Conservation (phyloP, 2,329 filamentous ascomycete genomes). For the Colletotrichum tabaci region DNA sequence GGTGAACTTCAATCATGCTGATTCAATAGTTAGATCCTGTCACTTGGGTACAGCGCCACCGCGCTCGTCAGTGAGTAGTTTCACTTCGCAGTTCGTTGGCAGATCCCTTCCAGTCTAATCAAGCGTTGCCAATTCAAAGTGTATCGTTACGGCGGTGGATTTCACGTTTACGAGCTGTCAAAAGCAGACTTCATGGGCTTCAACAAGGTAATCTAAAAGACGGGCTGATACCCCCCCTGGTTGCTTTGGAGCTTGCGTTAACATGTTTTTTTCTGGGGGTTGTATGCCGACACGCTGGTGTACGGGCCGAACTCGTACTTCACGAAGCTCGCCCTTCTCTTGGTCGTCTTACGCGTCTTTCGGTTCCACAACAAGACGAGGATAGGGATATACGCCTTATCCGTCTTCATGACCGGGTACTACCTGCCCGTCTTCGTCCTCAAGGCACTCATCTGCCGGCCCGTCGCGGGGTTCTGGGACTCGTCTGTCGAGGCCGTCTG, state of each 20-base stretch:
- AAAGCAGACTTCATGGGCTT: slow-evolving; percentile 50
- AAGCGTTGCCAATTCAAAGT: slow-evolving; percentile 34
- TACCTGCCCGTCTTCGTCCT: slow-evolving; percentile 50
- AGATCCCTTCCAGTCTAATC: too few species aligned
- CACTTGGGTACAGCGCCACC: slow-evolving; percentile 48
- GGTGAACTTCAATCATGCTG: background rate
- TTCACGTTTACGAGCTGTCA: slow-evolving; percentile 53
- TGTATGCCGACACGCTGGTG: slow-evolving; percentile 60
- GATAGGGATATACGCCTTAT: slow-evolving; percentile 55
- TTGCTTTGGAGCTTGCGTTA: background rate
- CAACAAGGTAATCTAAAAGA: slow-evolving; percentile 49
- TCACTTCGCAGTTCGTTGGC: fast-evolving
- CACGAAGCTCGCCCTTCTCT: slow-evolving; percentile 58
- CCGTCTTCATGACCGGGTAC: slow-evolving; percentile 55
- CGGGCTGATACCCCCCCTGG: too few species aligned
- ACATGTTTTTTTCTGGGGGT: slow-evolving; percentile 16
- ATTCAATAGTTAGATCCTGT: slow-evolving; percentile 45
- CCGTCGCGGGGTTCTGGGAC: slow-evolving; percentile 58
- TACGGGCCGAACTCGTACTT: slow-evolving; percentile 61
- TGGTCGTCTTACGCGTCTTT: slow-evolving; percentile 61
- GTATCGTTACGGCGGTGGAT: slow-evolving; percentile 53
- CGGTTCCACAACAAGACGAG: slow-evolving; percentile 56
- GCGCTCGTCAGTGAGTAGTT: slow-evolving; percentile 45
- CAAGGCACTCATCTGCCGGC: slow-evolving; percentile 58
- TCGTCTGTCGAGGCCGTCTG: slow-evolving; percentile 49